Evolutionary conservation across 495 filamentous ascomycete species (phyloP).

Genomic region (Neurospora tetraspora): DNA sequence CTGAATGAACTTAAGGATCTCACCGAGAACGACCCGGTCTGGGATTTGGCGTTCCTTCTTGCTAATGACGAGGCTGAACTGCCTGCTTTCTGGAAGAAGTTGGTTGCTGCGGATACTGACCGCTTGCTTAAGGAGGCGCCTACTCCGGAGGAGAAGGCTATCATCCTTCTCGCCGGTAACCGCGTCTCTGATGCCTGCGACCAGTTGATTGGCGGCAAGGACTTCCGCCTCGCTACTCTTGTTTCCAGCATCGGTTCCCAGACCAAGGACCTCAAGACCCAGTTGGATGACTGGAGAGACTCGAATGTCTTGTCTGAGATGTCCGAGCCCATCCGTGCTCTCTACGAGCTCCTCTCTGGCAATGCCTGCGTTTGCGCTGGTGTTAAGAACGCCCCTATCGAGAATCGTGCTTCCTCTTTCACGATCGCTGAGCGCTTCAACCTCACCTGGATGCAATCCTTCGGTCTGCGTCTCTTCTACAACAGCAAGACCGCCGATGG

Average conservation of each 20-base stretch:
- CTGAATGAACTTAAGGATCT: conserved; percentile 11
- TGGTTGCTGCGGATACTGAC: conserved; percentile 48
- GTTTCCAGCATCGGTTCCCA: conserved; percentile 67
- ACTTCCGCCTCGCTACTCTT: conserved; percentile 75
- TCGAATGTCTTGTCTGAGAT: conserved; percentile 76
- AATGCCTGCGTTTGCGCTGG: conserved; percentile 75
- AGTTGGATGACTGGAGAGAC: conserved; percentile 76
- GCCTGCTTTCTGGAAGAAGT: conserved; percentile 48
- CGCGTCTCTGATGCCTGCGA: conserved; percentile 73
- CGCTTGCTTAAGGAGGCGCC: conserved; percentile 39
- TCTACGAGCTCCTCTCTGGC: conserved; percentile 84
- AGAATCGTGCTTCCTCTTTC: conserved; percentile 70
- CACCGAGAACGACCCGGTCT: conserved; percentile 52
- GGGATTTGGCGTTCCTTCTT: conserved; percentile 73
- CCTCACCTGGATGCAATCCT: conserved; percentile 85
- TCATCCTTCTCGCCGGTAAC: conserved; percentile 68
- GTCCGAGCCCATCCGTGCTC: conserved; percentile 68
- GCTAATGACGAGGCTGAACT: conserved; percentile 63
- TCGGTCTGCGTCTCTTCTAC: conserved; percentile 86
- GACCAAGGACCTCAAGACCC: conserved; percentile 58
- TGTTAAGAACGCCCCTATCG: conserved; percentile 52
- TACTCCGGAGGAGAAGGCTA: conserved; percentile 69
- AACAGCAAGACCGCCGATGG: conserved; percentile 34
- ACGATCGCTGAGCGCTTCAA: conserved; percentile 69
- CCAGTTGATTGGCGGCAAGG: conserved; percentile 55